Base-by-base conservation (phyloP, 306 rosid species). In the Mimosa bimucronata region DNA sequence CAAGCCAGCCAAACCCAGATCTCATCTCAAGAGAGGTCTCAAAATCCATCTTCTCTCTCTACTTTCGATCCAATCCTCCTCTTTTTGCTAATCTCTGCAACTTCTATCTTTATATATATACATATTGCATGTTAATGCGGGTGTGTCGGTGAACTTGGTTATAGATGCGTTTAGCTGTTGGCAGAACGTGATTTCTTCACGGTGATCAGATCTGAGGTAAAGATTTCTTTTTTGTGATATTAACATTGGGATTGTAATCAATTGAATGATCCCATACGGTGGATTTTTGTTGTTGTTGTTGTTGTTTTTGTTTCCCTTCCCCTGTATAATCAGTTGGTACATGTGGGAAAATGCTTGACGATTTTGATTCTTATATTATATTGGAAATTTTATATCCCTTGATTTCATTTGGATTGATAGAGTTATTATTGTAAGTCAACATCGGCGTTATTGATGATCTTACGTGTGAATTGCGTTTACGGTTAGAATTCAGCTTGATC, bases 191-290 rank as follows among this genome's bases (percentile, higher is more conserved):
- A 79, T 82, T 71, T 71, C 84, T 14, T 75, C n/a, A 19, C 42
- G 46, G 0, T 48, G 48, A 76, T 82, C 69, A 82, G 86, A 86
- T 86, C 82, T 76, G 80, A 82, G 86, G 88, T 85, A 71, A 82
- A 82, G 9, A n/a, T 79, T 57, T 42, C 25, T 78, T 41, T 7
- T 13, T 34, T 44, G 23, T 73, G 29, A 45, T 23, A 57, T 26
- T 29, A 42, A 21, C 62, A 26, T 78, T 79, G 67, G 41, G 16
- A 45, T 71, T 30, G 0, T 45, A 44, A 21, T 81, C 77, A 19
- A 53, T 19, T 16, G 11, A 28, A 14, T 52, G 40, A 19, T 74
- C 12, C 55, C 60, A 2, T 68, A 61, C 50, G 8, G 28, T 69
- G 48, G 19, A 71, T 60, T 78, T 53, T 53, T 9, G 15, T 62